Base-by-base conservation (phyloP, 352 stramenopile species). In the Phytophthora pseudosyringae region DNA sequence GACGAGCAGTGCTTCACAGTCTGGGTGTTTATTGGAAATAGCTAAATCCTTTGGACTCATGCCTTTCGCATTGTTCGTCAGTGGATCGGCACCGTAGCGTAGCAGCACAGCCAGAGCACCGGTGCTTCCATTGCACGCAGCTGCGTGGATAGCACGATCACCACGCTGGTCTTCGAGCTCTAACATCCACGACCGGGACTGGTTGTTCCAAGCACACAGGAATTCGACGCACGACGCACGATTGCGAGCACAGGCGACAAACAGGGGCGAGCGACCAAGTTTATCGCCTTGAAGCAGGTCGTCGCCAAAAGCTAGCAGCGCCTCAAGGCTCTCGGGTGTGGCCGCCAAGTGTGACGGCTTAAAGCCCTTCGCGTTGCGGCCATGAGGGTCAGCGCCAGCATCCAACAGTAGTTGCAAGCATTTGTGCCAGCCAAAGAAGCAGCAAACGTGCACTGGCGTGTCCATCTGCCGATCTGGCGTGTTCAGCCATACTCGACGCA, bases 231-330 rank as follows among this genome's bases (percentile, higher is more conserved):
- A 88, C 26, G 64, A 41, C 13, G 70, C 69, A 15, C 81, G 74
- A 52, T 88, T 75, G 5, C 78, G 76, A 32, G 81, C 80, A 54
- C 81, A 87, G 8, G 78, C 78, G n/a, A 90, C 81, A 59, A 88
- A 90, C 0, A 90, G 64, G 36, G 81, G 81, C 15, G 81, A 87
- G 40, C 81, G 78, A 7, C 76, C 76, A 7, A 90, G 75, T 35
- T 90, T 85, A 50, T 90, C 81, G 13, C 81, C 81, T 59, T 90
- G 81, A 40, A 88, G 70, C 10, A 90, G 44, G 31, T 90, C 81
- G 53, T 90, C 81, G 9, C 81, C 78, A 47, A 77, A 86, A 4
- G 76, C 71, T 21, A 87, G 63, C 13, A 90, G 66, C 2, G 81
- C 65, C 51, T 84, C 75, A 29, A 88, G 71, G 56, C 81, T 88